Conservation (phyloP, 192 early-diverging fungal species). For the Geranomyces michiganensis region DNA sequence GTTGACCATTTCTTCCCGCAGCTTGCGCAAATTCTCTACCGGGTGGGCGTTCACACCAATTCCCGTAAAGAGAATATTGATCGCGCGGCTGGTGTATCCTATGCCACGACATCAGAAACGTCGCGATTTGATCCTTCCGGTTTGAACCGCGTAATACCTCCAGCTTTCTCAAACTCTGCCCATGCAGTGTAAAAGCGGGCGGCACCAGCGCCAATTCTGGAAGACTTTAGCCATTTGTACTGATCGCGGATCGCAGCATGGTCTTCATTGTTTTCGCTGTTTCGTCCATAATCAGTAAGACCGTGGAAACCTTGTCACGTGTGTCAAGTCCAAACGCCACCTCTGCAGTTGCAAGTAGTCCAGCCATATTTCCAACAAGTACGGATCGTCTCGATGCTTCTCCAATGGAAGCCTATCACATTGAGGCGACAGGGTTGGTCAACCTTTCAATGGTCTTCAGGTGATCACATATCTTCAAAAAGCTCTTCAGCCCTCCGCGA, state of each 20-base stretch:
- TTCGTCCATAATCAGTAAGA: neutral
- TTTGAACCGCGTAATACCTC: no score
- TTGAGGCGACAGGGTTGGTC: no score
- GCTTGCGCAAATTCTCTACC: conserved; percentile 16
- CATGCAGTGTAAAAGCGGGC: conserved; percentile 40
- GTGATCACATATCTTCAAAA: no score
- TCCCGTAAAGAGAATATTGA: conserved; percentile 26
- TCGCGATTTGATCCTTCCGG: no score
- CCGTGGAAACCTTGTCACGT: neutral
- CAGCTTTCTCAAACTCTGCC: conserved; percentile 40
- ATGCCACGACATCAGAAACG: neutral
- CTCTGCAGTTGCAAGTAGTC: conserved; percentile 25
- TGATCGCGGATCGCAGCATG: conserved; percentile 41
- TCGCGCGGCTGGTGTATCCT: conserved; percentile 32
- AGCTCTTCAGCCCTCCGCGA: no score
- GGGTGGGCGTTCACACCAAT: conserved; percentile 32
- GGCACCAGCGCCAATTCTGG: conserved; percentile 27
- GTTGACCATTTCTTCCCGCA: neutral
- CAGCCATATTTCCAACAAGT: conserved; percentile 31
- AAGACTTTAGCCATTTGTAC: conserved; percentile 41
- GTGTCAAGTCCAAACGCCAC: neutral
- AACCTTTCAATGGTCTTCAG: neutral
- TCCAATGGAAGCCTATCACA: conserved; percentile 13
- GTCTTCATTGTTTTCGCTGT: conserved; percentile 14
- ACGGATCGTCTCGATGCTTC: conserved; percentile 19